A percentile compares a stretch with the other conserved stretches of the same genome.
These are phyloP conservation scores for Acanthochlamys bracteata DNA, from an alignment of 106 monocot species.

Conservation along the genomic window DNA sequence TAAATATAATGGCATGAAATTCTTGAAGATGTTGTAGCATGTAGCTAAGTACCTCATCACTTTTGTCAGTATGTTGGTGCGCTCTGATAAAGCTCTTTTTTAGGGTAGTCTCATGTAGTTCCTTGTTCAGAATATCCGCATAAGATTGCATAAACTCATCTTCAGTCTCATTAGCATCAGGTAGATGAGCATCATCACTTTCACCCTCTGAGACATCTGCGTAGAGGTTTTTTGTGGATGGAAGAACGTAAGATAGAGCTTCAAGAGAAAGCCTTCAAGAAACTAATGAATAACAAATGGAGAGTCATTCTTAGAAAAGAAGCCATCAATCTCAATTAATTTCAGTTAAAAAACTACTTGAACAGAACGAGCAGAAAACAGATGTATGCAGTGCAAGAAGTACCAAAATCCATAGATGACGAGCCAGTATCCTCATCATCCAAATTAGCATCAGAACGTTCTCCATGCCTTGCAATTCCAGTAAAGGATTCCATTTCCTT, in stretches of 20 bases:
- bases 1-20: neutral
- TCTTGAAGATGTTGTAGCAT: neutral
- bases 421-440: constrained; percentile 36
- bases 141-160: constrained; percentile 77
- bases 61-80: constrained; percentile 13
- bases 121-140: constrained; percentile 60
- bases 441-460: constrained; percentile 19
- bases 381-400: neutral
- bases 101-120: constrained; percentile 54
- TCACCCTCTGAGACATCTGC: constrained; percentile 62
- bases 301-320: neutral
- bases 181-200: constrained; percentile 31
- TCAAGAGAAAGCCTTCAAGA: neutral
- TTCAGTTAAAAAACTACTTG: neutral
- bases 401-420: constrained; percentile 84
- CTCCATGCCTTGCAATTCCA: constrained; percentile 13
- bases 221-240: neutral
- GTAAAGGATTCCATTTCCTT: constrained; percentile 70
- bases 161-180: constrained; percentile 13
- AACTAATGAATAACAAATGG: neutral
- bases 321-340: neutral
- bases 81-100: constrained; percentile 71
- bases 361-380: neutral
- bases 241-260: constrained; percentile 1
- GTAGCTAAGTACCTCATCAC: constrained; percentile 31